These are phyloP conservation scores for Lepidopterella palustris DNA, from an alignment of 495 filamentous ascomycete genomes.

Conservation along the genomic window DNA sequence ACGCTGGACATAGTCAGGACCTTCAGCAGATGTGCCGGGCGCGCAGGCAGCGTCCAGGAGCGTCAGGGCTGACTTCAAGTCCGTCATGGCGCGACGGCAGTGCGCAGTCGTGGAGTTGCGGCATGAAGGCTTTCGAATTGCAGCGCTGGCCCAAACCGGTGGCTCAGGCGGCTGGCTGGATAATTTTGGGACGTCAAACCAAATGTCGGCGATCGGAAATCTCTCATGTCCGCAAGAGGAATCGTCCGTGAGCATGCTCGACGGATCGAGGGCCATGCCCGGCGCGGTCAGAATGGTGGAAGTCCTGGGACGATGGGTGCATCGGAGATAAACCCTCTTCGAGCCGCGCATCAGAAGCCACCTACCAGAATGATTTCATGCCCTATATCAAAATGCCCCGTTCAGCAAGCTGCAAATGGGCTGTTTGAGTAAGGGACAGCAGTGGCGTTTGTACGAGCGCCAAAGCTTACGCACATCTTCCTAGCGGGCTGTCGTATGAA, in stretches of 20 bases:
- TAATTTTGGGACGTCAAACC: not conserved
- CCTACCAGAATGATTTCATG: not conserved
- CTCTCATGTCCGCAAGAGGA: not conserved
- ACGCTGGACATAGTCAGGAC: too few relatives aligned
- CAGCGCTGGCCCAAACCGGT: not conserved
- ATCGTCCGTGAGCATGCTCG: not conserved
- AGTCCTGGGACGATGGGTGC: not conserved
- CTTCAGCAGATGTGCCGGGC: too few relatives aligned
- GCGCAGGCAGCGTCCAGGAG: not conserved
- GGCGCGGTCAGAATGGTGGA: not conserved
- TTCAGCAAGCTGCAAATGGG: not conserved
- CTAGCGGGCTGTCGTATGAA: not conserved
- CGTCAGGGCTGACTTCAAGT: not conserved
- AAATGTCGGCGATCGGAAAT: not conserved
- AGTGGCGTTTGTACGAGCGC: not conserved
- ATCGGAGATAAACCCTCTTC: not conserved
- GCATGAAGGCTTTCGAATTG: not conserved
- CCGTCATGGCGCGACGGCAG: not conserved
- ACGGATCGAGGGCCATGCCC: not conserved
- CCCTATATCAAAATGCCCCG: not conserved
- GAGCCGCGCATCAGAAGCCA: not conserved
- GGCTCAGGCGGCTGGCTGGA: not conserved
- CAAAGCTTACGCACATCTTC: not conserved
- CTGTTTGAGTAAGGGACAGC: not conserved
- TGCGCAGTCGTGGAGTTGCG: conserved; percentile 5